phyloP scores from a whole-genome alignment of 2,329 filamentous ascomycete genomes.

The Paecilomyces sp. region DNA sequence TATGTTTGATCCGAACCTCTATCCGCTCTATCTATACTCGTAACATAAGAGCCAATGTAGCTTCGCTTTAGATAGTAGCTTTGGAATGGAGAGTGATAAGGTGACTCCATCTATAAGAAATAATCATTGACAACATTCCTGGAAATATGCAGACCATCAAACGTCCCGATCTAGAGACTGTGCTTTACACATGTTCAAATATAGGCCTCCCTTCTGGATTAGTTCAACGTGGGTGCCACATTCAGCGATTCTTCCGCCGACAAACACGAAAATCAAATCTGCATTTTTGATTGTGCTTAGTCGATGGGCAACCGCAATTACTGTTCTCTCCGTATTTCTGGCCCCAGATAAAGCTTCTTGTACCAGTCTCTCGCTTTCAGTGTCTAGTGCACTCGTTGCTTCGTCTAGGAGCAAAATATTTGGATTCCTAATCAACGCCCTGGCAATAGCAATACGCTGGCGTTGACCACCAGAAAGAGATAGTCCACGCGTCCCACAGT shows the following conservation, averaged over 20 bases:
- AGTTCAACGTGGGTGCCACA: conserved; percentile 72
- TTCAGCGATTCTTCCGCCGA: conserved; percentile 66
- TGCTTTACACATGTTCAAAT: conserved; percentile 69
- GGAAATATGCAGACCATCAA: no score
- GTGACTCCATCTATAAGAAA: no score
- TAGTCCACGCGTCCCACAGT: conserved; percentile 14
- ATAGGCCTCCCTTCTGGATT: conserved; percentile 59
- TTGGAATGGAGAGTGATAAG: no score
- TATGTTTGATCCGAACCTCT: no score
- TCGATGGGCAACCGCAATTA: conserved; percentile 82
- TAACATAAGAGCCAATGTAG: no score
- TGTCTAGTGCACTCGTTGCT: conserved; percentile 78
- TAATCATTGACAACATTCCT: no score
- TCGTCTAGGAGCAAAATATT: conserved; percentile 63
- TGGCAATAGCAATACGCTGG: conserved; percentile 28
- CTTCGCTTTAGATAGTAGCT: no score
- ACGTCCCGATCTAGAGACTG: conserved; percentile 36
- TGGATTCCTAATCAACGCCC: conserved; percentile 28
- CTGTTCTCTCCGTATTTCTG: conserved; percentile 65
- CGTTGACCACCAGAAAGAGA: conserved; percentile 28
- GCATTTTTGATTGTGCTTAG: conserved; percentile 80
- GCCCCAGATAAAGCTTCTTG: conserved; percentile 77
- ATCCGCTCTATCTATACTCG: no score
- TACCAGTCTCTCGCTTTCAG: conserved; percentile 77
- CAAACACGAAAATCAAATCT: conserved; percentile 85